Base-by-base conservation (phyloP, 805 yeast genomes). In the Candida saitoana region DNA sequence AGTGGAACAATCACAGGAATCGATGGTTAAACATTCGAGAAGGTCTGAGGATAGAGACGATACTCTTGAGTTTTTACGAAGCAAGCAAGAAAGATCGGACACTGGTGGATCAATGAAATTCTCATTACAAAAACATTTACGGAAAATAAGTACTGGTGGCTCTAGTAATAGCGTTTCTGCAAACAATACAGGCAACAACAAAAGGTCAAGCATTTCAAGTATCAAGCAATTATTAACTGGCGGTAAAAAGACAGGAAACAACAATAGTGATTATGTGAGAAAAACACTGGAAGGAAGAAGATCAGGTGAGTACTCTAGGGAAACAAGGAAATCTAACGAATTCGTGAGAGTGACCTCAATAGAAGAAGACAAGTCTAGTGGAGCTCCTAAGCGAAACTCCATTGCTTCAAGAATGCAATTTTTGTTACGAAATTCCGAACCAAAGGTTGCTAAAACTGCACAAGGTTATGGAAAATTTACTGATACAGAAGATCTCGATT, bases 381-480 rank as follows among this genome's bases (percentile, higher is more conserved):
- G 16, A 5, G 44, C 50, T 12, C 49, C 48, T 3, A 54, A 54
- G 44, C 62, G 62, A 34, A 41, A 57, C 14, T 64, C 73, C 1
- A 79, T 82, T 34, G 83, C 79, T 50, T 63, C 74, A 42, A 67
- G 85, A 49, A 78, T 80, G 57, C 74, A 73, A 36, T 69, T 69
- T 49, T 62, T 77, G 31, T 57, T 80, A 42, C 67, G 60, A 44
- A 66, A 69, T 46, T 59, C 60, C 39, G 63, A 54, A 30, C 48
- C 54, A n/a, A 55, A 74, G 3, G 74, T 76, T 9, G 75, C 76
- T 2, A 82, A 77, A 51, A 80, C 91, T 0, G 96, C 96, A 0
- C 60, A 71, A 4, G 96, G 96, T 0, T 88, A 89, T 59, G 96
- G 96, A 5, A 78, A 79, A 56, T 86, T 75, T 55, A 80, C 90